phyloP scores from a whole-genome alignment of 2,329 filamentous ascomycete species.

The Beauveria scarabaeidicola region DNA sequence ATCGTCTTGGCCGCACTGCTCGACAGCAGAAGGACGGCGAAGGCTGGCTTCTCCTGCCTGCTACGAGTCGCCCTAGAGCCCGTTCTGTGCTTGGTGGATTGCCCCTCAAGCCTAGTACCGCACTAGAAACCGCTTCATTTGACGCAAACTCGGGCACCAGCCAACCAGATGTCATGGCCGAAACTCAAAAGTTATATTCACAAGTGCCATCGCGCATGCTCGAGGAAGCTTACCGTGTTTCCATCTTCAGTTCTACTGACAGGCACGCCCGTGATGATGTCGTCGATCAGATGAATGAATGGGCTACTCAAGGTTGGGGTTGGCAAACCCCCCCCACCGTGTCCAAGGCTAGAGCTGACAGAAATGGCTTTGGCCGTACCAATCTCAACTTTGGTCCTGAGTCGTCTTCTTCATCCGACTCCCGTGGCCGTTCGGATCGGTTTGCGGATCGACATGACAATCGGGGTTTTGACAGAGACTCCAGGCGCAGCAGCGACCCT shows the following conservation, averaged over 20 bases:
- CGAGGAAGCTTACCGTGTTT: constrained; percentile 40
- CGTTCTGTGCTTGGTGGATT: constrained; percentile 47
- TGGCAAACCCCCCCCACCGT: constrained; percentile 38
- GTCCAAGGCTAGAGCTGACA: constrained; percentile 19
- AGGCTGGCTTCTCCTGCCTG: constrained; percentile 57
- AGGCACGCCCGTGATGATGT: constrained; percentile 29
- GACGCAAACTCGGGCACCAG: background rate
- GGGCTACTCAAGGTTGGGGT: constrained; percentile 43
- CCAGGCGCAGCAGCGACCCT: constrained; percentile 13
- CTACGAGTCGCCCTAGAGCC: constrained; percentile 41
- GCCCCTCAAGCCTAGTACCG: constrained; percentile 48
- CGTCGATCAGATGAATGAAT: constrained; percentile 45
- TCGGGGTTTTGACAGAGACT: background rate
- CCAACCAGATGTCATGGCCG: background rate
- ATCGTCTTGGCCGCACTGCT: constrained; percentile 67
- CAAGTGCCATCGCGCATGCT: constrained; percentile 27
- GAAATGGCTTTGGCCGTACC: constrained; percentile 23
- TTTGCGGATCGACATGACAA: constrained; percentile 5
- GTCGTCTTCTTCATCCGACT: background rate
- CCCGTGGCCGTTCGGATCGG: constrained; percentile 10
- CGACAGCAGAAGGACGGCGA: constrained; percentile 66
- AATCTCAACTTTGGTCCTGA: constrained; percentile 27
- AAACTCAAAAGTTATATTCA: constrained; percentile 27
- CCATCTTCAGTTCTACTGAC: constrained; percentile 46
- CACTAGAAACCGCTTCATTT: constrained; percentile 42